Evolutionary conservation across 495 filamentous ascomycete species (phyloP).

Genomic region (Penicillium verhagenii): DNA sequence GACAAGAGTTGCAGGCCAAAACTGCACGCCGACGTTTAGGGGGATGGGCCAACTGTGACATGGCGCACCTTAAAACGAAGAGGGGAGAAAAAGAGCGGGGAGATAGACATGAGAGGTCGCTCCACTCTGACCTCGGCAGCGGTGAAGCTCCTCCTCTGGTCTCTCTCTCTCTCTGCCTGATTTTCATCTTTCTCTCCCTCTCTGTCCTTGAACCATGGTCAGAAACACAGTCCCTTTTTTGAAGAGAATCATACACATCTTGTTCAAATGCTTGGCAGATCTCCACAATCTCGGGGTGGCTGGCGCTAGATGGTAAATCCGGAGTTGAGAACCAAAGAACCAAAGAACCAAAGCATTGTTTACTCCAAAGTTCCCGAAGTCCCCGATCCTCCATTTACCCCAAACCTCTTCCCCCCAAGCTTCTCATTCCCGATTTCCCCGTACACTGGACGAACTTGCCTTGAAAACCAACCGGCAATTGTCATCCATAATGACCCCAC

Average conservation of each 20-base stretch:
- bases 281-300: neutral
- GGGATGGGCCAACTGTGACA: constrained; percentile 1
- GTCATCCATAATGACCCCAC: neutral
- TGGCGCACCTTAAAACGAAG: neutral
- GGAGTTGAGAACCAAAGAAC: neutral
- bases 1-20: constrained; percentile 11
- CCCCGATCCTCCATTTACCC: too few species aligned
- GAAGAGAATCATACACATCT: neutral
- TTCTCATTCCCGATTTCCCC: constrained; percentile 1
- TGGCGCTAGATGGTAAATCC: neutral
- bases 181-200: neutral
- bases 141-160: too few species aligned
- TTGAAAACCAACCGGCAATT: too few species aligned
- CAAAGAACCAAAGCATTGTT: too few species aligned
- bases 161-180: too few species aligned
- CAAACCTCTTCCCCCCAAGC: too few species aligned
- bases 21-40: constrained; percentile 7
- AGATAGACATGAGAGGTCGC: neutral
- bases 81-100: neutral
- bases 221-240: too few species aligned
- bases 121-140: neutral
- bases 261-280: neutral
- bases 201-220: neutral
- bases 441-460: neutral
- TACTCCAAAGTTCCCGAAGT: neutral